Evolutionary conservation across 1,284 basidiomycete species (phyloP).

Genomic region (Boletus smithii): DNA sequence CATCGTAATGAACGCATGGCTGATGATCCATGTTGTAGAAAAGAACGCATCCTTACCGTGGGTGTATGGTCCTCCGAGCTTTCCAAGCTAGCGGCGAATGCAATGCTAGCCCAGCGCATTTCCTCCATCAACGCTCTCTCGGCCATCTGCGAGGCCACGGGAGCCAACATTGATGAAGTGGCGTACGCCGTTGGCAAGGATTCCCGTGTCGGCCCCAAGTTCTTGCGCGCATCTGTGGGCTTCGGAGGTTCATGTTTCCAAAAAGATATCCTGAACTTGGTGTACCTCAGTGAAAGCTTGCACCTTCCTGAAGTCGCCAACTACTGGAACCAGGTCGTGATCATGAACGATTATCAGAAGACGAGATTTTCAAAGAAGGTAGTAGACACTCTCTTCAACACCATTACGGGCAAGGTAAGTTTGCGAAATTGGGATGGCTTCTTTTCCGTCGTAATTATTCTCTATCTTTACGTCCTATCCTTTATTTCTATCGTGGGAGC

Average conservation of each 20-base stretch:
- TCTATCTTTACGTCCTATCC: background rate
- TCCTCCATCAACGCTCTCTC: slow-evolving; percentile 98
- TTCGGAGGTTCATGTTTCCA: slow-evolving; percentile 99
- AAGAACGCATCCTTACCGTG: slow-evolving; percentile 84
- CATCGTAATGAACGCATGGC: background rate
- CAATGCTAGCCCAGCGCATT: slow-evolving; percentile 97
- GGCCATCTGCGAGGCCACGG: slow-evolving; percentile 99
- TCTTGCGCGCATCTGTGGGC: slow-evolving; percentile 93
- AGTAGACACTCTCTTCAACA: slow-evolving; percentile 96
- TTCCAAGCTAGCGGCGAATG: slow-evolving; percentile 97
- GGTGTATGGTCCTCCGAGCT: slow-evolving; percentile 99
- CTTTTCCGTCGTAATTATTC: background rate
- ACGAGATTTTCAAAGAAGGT: slow-evolving; percentile 84
- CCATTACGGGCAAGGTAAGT: slow-evolving; percentile 87
- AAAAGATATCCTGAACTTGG: slow-evolving; percentile 98
- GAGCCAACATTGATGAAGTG: slow-evolving; percentile 98
- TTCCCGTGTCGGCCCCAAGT: slow-evolving; percentile 90
- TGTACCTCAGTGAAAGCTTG: slow-evolving; percentile 92
- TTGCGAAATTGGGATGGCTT: slow-evolving; percentile 16
- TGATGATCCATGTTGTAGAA: slow-evolving; percentile 37
- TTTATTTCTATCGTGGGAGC: slow-evolving; percentile 3
- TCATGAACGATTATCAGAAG: slow-evolving; percentile 98
- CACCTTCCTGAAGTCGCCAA: slow-evolving; percentile 96
- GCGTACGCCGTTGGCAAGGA: slow-evolving; percentile 93
- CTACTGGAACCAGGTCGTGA: slow-evolving; percentile 95